Conservation (phyloP, 257 asterid genomes). For the Cynanchum wilfordii region DNA sequence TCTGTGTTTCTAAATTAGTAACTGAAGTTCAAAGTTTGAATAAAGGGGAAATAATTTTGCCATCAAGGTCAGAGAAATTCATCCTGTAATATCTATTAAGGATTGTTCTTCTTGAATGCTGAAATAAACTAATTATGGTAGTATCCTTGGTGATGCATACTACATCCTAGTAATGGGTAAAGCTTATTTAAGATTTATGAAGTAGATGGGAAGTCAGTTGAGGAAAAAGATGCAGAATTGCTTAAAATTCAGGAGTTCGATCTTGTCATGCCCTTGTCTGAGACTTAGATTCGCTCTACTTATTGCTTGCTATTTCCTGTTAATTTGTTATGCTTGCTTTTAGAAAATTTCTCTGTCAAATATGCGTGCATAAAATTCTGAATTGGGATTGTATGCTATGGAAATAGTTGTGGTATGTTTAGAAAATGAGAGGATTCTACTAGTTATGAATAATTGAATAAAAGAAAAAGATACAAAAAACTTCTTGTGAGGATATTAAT, state of each 20-base stretch:
- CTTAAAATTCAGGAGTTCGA: background rate
- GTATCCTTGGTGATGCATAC: background rate
- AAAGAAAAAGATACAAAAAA: background rate
- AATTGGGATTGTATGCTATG: background rate
- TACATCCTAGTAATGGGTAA: background rate
- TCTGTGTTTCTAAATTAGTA: background rate
- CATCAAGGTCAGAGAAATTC: background rate
- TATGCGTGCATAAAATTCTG: background rate
- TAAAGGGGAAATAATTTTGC: background rate
- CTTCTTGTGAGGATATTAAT: background rate
- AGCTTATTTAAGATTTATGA: background rate
- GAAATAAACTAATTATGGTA: background rate
- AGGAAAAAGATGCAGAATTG: background rate
- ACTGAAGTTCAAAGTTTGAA: background rate
- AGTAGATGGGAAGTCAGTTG: background rate
- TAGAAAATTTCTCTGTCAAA: constrained; percentile 1
- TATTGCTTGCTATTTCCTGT: background rate
- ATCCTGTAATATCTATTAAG: background rate
- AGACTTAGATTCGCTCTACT: background rate
- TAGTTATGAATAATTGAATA: too few relatives aligned
- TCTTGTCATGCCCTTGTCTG: background rate
- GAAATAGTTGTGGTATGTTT: background rate
- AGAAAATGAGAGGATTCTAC: too few relatives aligned
- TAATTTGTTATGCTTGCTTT: background rate
- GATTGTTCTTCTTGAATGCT: background rate